Evolutionary conservation across 139 green algal genomes (phyloP), one percentile per base, ranked within the genome.

Genomic region (Picochlorum sp.): DNA sequence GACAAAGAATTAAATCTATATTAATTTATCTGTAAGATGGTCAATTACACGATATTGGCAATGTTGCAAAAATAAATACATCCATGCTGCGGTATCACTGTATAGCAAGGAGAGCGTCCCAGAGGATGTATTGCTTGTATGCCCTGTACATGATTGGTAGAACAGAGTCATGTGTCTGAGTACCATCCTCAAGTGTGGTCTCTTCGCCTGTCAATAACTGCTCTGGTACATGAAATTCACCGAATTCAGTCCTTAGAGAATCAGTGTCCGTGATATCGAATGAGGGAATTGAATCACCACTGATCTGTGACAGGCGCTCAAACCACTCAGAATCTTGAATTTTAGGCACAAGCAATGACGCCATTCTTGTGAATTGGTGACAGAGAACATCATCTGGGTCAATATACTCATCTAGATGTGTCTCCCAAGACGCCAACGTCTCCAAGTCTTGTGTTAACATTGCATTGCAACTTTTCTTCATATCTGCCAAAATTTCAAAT

Each of bases 1-100:
- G 4, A 66, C 76, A 24, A 57, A 82, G 73, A 74, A 54, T 10
- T 62, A 41, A 49, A 41, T 54, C 0, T 18, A 18, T 1, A 13
- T 41, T 41, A 41, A 13, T 13, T 41, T 11, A 41, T 41, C 1
- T 41, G 34, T 41, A 41, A 41, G 47, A 23, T 26, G 47, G 2
- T 54, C 16, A 54, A 54, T 20, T 30, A 30, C 4, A 30, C 28
- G 4, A 30, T 30, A 30, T 30, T 30, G 3, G 0, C 28, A 30
- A 30, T 30, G 28, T 30, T 30, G 3, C 23, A 24, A 0, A 13
- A 26, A 54, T 54, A 24, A 13, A 26, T 54, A 26, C 7, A 26
- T 54, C 28, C 0, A 21, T 18, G 15, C 1, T 21, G 47, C 5
- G 16, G 24, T 54, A 13, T 20, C 16, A 28, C 13, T 41, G 34